phyloP scores from a whole-genome alignment of 768 basidiomycete genomes.

The Lactarius evosmus region DNA sequence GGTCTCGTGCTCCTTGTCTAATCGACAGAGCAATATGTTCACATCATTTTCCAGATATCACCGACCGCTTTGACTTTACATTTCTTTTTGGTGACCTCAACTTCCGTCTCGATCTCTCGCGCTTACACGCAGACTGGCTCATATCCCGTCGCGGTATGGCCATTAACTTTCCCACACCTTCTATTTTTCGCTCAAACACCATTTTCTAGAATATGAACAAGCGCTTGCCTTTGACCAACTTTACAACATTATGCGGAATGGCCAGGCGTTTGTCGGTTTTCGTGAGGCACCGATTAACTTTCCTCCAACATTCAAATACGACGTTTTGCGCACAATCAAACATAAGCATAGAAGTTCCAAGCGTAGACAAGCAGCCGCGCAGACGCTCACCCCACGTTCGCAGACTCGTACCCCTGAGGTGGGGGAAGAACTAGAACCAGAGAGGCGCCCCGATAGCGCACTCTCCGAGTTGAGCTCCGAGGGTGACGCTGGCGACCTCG shows the following conservation, averaged over 20 bases:
- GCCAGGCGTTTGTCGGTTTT: conserved; percentile 72
- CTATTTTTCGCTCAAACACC: not conserved
- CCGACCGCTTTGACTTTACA: conserved; percentile 84
- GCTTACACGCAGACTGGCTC: conserved; percentile 93
- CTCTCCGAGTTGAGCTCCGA: conserved; percentile 31
- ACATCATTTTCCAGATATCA: conserved; percentile 55
- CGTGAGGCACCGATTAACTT: conserved; percentile 78
- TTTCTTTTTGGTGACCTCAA: conserved; percentile 92
- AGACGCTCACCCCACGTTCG: not conserved
- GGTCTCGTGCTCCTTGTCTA: conserved; percentile 41
- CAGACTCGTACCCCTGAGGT: conserved; percentile 3
- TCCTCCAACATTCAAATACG: conserved; percentile 93
- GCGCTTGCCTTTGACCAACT: conserved; percentile 92
- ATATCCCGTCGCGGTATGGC: conserved; percentile 69
- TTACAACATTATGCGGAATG: conserved; percentile 66
- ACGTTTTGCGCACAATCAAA: conserved; percentile 63
- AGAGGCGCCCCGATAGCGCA: conserved; percentile 33
- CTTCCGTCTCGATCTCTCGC: conserved; percentile 83
- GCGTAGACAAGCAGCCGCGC: conserved; percentile 32
- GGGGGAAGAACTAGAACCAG: conserved; percentile 36
- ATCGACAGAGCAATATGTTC: conserved; percentile 7
- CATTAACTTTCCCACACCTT: not conserved
- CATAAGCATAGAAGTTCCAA: conserved; percentile 43
- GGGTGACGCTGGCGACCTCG: conserved; percentile 45
- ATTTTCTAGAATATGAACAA: conserved; percentile 64